These are phyloP conservation scores for Amoebophrya sp. DNA, from an alignment of 169 alveolate species.

Conservation along the genomic window DNA sequence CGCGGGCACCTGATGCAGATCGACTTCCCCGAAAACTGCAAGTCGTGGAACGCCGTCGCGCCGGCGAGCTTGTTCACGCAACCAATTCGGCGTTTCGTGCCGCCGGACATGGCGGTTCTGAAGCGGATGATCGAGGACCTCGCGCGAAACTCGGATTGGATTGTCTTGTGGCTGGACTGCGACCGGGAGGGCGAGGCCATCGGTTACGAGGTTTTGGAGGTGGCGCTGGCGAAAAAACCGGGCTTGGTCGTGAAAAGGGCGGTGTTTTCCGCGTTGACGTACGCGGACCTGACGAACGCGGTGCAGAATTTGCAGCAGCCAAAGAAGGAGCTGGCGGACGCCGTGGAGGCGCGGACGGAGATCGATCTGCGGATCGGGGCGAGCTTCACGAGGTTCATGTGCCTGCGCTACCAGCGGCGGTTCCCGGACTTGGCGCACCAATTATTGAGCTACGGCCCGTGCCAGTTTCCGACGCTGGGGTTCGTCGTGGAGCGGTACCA, in stretches of 20 bases:
- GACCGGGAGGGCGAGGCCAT: conserved; percentile 89
- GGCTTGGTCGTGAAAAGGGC: conserved; percentile 57
- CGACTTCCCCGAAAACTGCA: neutral
- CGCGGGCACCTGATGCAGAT: conserved; percentile 3
- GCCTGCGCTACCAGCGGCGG: conserved; percentile 45
- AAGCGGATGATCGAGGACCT: neutral
- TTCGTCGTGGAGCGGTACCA: conserved; percentile 78
- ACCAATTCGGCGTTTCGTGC: neutral
- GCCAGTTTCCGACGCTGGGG: conserved; percentile 95
- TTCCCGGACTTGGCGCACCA: neutral
- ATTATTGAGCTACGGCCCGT: conserved; percentile 87
- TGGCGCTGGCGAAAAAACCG: conserved; percentile 33
- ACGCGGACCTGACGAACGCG: conserved; percentile 53
- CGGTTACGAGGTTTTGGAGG: conserved; percentile 69
- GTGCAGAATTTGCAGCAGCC: conserved; percentile 56
- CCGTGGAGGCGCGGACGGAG: conserved; percentile 74
- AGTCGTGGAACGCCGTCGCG: neutral
- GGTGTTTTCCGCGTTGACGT: conserved; percentile 71
- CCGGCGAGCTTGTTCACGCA: neutral
- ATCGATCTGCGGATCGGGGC: conserved; percentile 78
- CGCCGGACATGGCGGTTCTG: neutral
- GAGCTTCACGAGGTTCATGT: conserved; percentile 69
- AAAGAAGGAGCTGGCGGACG: conserved; percentile 56
- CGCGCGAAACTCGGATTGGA: neutral
- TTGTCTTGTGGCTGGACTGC: conserved; percentile 79